These are phyloP conservation scores for Pichia sp. DNA, from an alignment of 1,139 yeast species.

Conservation along the genomic window DNA sequence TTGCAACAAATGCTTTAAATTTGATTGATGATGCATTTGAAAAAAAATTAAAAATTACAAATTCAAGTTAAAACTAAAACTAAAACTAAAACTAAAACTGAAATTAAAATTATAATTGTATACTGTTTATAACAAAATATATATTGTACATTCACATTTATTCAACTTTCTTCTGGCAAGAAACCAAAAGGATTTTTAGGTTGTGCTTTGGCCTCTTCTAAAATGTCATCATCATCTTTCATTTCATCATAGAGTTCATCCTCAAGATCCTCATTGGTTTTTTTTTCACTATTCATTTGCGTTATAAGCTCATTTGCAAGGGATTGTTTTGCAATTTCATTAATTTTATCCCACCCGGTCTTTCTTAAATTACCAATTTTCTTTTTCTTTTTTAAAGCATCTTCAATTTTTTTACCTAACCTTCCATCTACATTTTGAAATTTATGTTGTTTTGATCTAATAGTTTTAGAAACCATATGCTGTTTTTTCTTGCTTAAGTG, in stretches of 20 bases:
- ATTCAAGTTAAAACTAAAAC: too few species aligned
- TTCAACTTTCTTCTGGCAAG: conserved; percentile 47
- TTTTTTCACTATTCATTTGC: conserved; percentile 30
- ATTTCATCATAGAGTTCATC: conserved; percentile 25
- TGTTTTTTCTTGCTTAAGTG: conserved; percentile 22
- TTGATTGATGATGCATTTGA: conserved; percentile 38
- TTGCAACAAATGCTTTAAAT: conserved; percentile 38
- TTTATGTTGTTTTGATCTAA: conserved; percentile 39
- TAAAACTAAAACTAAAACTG: too few species aligned
- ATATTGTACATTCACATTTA: too few species aligned
- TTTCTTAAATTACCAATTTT: conserved; percentile 58
- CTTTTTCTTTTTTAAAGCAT: conserved; percentile 57
- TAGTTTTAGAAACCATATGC: conserved; percentile 34
- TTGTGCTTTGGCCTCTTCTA: conserved; percentile 9
- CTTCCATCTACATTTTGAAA: conserved; percentile 51
- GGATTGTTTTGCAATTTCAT: conserved; percentile 30
- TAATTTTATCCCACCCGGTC: conserved; percentile 68
- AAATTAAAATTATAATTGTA: background rate
- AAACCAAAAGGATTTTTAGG: conserved; percentile 41
- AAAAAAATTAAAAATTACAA: conserved; percentile 10
- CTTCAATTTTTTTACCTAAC: conserved; percentile 54
- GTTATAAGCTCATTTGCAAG: conserved; percentile 11
- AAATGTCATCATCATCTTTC: conserved; percentile 26
- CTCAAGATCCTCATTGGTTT: conserved; percentile 20
- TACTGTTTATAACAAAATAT: too few species aligned